A percentile compares a stretch with the other conserved stretches of the same genome.
Evolutionary conservation across 352 stramenopile genomes (phyloP).

Genomic region (Nothophytophthora sp.): DNA sequence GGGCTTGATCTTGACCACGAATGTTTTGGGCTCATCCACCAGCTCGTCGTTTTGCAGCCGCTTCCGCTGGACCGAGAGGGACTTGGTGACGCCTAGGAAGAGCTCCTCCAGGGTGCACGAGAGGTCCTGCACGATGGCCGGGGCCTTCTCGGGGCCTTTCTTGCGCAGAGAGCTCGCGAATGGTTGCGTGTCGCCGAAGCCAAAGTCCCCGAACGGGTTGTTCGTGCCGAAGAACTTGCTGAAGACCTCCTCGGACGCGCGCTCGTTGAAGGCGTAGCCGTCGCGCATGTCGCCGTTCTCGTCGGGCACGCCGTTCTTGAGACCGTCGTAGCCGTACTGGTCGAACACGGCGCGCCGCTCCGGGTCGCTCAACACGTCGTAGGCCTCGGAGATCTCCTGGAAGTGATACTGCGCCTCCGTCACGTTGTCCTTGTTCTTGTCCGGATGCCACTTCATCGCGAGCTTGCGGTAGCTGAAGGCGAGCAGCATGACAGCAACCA

Average conservation of each 20-base stretch:
- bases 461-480: conserved; percentile 94
- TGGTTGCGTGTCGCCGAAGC: conserved; percentile 85
- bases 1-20: conserved; percentile 91
- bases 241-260: conserved; percentile 92
- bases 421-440: conserved; percentile 93
- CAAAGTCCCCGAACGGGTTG: conserved; percentile 92
- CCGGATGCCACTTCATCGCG: conserved; percentile 94
- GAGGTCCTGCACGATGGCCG: conserved; percentile 71
- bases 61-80: conserved; percentile 82
- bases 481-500: conserved; percentile 4
- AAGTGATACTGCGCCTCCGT: conserved; percentile 92
- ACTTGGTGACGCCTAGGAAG: conserved; percentile 90
- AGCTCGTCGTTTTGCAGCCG: conserved; percentile 76
- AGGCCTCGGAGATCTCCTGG: conserved; percentile 95
- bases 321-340: conserved; percentile 93
- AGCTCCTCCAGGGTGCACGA: conserved; percentile 92
- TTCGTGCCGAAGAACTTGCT: conserved; percentile 92
- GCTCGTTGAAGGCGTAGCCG: conserved; percentile 90
- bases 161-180: conserved; percentile 84
- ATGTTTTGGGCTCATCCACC: conserved; percentile 78
- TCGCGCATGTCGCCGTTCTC: conserved; percentile 76
- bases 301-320: conserved; percentile 89
- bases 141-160: conserved; percentile 66
- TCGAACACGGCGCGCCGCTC: conserved; percentile 93
- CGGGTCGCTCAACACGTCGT: conserved; percentile 93